Conservation (phyloP, 805 yeast species). For the Clavispora carvajalis region DNA sequence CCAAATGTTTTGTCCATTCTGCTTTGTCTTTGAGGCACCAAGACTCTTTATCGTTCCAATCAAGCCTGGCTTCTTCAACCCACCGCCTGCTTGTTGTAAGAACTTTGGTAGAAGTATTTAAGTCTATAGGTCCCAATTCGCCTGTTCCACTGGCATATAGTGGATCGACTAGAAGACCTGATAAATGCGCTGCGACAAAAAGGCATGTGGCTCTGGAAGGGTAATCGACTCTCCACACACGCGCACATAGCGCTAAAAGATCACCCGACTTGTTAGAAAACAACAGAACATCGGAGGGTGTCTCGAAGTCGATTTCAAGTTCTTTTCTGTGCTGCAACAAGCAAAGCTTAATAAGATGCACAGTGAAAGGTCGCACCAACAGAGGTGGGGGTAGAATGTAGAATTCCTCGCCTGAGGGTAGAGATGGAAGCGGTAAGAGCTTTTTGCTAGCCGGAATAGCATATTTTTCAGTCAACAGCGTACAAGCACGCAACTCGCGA, state of each 20-base stretch:
- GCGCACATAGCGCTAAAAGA: slow-evolving; percentile 41
- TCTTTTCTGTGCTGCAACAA: slow-evolving; percentile 19
- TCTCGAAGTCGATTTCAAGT: neutral
- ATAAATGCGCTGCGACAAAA: slow-evolving; percentile 43
- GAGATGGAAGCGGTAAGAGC: slow-evolving; percentile 25
- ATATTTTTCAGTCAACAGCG: slow-evolving; percentile 22
- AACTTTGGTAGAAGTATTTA: slow-evolving; percentile 20
- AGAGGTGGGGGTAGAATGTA: slow-evolving; percentile 29
- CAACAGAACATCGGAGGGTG: slow-evolving; percentile 18
- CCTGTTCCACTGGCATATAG: slow-evolving; percentile 14
- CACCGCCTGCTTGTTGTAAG: slow-evolving; percentile 25
- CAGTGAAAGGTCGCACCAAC: slow-evolving; percentile 35
- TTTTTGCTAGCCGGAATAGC: slow-evolving; percentile 28
- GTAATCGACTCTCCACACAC: slow-evolving; percentile 54
- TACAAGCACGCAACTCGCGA: slow-evolving; percentile 21
- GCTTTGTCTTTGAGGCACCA: slow-evolving; percentile 44
- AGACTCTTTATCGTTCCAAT: slow-evolving; percentile 24
- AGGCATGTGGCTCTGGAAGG: slow-evolving; percentile 46
- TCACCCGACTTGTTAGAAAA: slow-evolving; percentile 37
- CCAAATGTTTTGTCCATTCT: slow-evolving; percentile 45
- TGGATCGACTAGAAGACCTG: slow-evolving; percentile 27
- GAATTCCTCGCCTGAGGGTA: slow-evolving; percentile 33
- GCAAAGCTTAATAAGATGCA: slow-evolving; percentile 38
- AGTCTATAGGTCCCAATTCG: slow-evolving; percentile 28
- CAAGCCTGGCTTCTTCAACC: slow-evolving; percentile 27